Evolutionary conservation across 2,329 filamentous ascomycete genomes (phyloP).

Genomic region (Aulographum hederae): DNA sequence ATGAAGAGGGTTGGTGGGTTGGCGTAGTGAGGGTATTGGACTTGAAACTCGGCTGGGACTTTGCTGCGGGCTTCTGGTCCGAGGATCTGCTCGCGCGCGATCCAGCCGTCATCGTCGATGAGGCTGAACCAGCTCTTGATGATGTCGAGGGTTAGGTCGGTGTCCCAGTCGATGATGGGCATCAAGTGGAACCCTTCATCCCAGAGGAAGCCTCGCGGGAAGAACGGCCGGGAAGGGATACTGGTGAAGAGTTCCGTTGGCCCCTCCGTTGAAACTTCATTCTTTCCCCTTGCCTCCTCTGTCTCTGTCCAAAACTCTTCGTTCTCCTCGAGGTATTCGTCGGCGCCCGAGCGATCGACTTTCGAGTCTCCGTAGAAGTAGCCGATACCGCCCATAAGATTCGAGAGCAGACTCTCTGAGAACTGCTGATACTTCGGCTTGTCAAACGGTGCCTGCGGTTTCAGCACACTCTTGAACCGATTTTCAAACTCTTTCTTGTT

Average conservation of each 20-base stretch:
- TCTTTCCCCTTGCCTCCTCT: constrained; percentile 52
- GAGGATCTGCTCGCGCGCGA: constrained; percentile 83
- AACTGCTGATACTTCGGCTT: constrained; percentile 55
- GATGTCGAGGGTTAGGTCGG: constrained; percentile 68
- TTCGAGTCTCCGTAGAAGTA: constrained; percentile 79
- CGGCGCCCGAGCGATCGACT: constrained; percentile 70
- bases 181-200: constrained; percentile 91
- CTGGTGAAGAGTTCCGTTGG: constrained; percentile 77
- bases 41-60: constrained; percentile 74
- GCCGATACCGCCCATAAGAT: constrained; percentile 77
- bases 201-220: constrained; percentile 90
- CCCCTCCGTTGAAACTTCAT: constrained; percentile 51
- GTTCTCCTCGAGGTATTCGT: constrained; percentile 82
- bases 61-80: constrained; percentile 78
- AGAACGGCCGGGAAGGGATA: constrained; percentile 79
- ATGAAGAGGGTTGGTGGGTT: constrained; percentile 91
- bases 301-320: constrained; percentile 90
- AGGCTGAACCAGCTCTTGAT: constrained; percentile 85
- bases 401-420: constrained; percentile 74
- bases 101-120: constrained; percentile 94
- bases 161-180: constrained; percentile 79
- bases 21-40: constrained; percentile 89
- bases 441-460: constrained; percentile 58
- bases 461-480: constrained; percentile 52
- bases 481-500: constrained; percentile 49